phyloP scores from a whole-genome alignment of 2,329 filamentous ascomycete genomes.

The Gnomoniopsis sp. region DNA sequence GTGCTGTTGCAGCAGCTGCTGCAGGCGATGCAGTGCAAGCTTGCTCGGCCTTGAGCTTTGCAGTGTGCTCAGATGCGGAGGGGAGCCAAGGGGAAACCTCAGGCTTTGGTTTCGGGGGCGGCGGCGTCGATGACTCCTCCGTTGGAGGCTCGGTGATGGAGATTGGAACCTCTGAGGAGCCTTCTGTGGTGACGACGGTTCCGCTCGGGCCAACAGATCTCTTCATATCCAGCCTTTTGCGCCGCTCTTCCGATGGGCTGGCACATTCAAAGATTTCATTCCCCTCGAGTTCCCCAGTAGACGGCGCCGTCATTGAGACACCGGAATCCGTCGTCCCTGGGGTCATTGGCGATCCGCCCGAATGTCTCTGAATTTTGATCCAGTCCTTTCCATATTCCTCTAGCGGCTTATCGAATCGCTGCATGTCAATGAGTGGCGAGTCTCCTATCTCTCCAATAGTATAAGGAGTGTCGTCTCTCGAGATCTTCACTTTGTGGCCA shows the following conservation, averaged over 20 bases:
- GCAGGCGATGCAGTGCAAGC: neutral
- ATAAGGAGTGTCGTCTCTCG: conserved; percentile 51
- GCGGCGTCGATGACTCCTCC: conserved; percentile 24
- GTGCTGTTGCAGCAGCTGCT: neutral
- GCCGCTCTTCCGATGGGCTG: conserved; percentile 1
- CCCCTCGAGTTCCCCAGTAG: neutral
- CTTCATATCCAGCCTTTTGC: conserved; percentile 1
- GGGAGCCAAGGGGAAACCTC: conserved; percentile 34
- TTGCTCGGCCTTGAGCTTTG: conserved; percentile 16
- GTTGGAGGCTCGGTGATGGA: conserved; percentile 11
- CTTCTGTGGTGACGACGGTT: neutral
- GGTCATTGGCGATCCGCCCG: neutral
- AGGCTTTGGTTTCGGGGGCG: conserved; percentile 25
- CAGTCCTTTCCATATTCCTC: conserved; percentile 48
- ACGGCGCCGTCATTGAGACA: neutral
- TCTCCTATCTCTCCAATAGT: conserved; percentile 60
- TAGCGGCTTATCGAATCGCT: conserved; percentile 52
- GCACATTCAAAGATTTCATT: neutral
- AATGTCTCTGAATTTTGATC: conserved; percentile 22
- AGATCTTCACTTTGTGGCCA: conserved; percentile 35
- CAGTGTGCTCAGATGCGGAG: conserved; percentile 29
- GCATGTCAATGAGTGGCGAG: conserved; percentile 63
- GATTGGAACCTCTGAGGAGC: conserved; percentile 3
- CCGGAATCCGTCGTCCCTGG: neutral
- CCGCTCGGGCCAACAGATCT: neutral